Percentiles rank a stretch among this genome's conserved stretches.
These are phyloP conservation scores for Beauveria rudraprayagi DNA, from an alignment of 2,329 filamentous ascomycete genomes.

Conservation along the genomic window DNA sequence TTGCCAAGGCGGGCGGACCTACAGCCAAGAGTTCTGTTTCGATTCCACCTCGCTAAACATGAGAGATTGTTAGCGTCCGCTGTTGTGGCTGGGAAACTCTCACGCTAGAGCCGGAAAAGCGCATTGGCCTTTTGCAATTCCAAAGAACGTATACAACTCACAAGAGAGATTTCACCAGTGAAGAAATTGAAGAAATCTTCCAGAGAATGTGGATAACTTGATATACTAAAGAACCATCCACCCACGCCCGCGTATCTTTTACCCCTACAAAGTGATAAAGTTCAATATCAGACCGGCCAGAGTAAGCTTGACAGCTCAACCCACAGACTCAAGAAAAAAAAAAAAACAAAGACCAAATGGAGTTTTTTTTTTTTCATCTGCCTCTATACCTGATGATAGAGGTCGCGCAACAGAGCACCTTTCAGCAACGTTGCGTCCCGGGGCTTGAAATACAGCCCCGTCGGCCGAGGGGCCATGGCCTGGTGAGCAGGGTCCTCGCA, in stretches of 20 bases:
- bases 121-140: no score
- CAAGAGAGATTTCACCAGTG: no score
- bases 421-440: background rate
- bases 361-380: background rate
- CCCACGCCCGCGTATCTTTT: background rate
- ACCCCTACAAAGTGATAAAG: background rate
- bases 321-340: background rate
- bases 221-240: background rate
- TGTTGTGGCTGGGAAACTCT: no score
- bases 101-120: no score
- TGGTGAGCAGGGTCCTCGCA: background rate
- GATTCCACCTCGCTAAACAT: no score
- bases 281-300: background rate
- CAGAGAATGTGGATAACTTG: background rate
- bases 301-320: background rate
- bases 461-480: slow-evolving; percentile 5
- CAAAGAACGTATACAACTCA: no score
- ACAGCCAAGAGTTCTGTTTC: no score
- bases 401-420: background rate
- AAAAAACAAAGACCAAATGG: background rate
- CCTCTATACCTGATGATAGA: background rate
- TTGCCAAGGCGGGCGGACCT: no score
- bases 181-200: background rate
- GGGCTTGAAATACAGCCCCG: slow-evolving; percentile 1
- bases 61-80: no score